A percentile compares a stretch with the other conserved stretches of the same genome.
Evolutionary conservation across 2,329 filamentous ascomycete genomes (phyloP).

Genomic region (Exophiala calicioides): DNA sequence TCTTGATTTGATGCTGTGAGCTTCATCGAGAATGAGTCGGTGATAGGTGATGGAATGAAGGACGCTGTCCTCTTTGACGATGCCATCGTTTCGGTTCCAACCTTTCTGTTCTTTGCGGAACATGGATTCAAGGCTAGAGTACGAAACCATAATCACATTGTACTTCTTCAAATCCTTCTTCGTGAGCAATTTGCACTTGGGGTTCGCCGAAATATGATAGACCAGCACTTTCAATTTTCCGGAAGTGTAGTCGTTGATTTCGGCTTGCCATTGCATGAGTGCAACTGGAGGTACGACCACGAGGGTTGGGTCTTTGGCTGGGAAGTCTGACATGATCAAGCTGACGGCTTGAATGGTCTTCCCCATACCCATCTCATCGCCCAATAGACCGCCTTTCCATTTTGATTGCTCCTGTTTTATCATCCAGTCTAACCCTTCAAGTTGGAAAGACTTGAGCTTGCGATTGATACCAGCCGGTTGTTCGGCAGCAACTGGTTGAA

Average conservation of each 20-base stretch:
- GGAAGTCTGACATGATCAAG: conserved; percentile 96
- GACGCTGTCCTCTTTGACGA: conserved; percentile 74
- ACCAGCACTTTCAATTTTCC: conserved; percentile 88
- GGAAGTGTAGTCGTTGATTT: conserved; percentile 78
- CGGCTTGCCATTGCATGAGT: conserved; percentile 89
- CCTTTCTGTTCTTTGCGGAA: conserved; percentile 92
- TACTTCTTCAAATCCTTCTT: conserved; percentile 75
- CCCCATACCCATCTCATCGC: conserved; percentile 98
- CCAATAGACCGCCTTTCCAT: conserved; percentile 86
- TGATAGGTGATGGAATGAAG: conserved; percentile 89
- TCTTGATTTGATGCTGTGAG: conserved; percentile 82
- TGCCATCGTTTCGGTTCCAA: conserved; percentile 74
- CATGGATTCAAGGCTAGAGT: conserved; percentile 77
- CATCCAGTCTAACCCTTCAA: conserved; percentile 95
- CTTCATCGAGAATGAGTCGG: conserved; percentile 90
- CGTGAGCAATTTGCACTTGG: conserved; percentile 75
- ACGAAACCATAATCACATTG: conserved; percentile 97
- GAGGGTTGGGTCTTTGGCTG: conserved; percentile 76
- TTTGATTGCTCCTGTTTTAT: conserved; percentile 78
- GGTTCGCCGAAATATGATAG: conserved; percentile 77
- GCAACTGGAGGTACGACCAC: conserved; percentile 92
- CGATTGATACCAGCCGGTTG: conserved; percentile 79
- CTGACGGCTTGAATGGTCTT: conserved; percentile 99
- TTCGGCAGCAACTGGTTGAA: conserved; percentile 64
- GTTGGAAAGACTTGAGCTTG: conserved; percentile 86